phyloP scores from a whole-genome alignment of 345 rosid species.

The Populus alba region DNA sequence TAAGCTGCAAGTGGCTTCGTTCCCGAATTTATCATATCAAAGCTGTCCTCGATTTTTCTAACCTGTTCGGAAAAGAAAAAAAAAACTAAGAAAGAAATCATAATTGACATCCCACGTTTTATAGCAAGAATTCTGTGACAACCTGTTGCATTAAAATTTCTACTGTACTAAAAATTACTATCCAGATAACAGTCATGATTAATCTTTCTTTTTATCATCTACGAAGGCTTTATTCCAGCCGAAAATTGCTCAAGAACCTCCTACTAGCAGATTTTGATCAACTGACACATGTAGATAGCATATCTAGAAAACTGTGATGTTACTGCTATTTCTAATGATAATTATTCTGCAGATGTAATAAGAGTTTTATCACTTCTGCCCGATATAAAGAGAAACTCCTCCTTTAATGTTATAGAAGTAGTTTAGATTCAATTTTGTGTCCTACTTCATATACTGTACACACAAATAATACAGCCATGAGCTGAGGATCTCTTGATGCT shows the following conservation, averaged over 20 bases:
- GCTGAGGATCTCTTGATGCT: conserved; percentile 1
- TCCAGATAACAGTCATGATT: neutral
- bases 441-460: neutral
- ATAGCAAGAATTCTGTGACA: neutral
- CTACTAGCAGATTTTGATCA: neutral
- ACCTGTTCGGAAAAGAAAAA: conserved; percentile 43
- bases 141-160: neutral
- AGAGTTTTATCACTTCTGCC: neutral
- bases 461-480: neutral
- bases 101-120: neutral
- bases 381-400: neutral
- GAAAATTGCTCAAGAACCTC: conserved; percentile 4
- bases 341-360: neutral
- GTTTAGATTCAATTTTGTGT: neutral
- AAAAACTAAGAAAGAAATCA: neutral
- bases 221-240: neutral
- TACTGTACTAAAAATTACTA: neutral
- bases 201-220: neutral
- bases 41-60: conserved; percentile 73
- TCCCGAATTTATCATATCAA: conserved; percentile 64
- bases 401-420: neutral
- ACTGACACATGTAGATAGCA: neutral
- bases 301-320: neutral
- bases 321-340: neutral
- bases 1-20: conserved; percentile 94